A percentile compares a stretch with the other conserved stretches of the same genome.
Conservation (phyloP, 2,329 filamentous ascomycete species). For the Cercospora brassicicola region DNA sequence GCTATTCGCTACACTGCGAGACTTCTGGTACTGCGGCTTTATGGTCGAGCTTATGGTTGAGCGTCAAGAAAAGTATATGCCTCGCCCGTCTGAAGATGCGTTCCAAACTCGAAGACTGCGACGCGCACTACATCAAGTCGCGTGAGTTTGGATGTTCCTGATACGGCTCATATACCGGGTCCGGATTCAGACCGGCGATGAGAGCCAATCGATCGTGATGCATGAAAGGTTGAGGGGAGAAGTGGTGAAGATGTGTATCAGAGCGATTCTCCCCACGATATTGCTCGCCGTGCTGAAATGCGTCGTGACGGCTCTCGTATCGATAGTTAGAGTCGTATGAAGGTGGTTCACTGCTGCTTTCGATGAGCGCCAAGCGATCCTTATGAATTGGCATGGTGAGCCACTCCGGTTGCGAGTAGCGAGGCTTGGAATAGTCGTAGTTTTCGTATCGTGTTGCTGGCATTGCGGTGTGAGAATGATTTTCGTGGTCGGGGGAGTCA, state of each 20-base stretch:
- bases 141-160: not conserved
- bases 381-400: not conserved
- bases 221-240: not conserved
- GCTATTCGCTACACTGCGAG: not conserved
- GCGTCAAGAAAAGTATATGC: not conserved
- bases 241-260: not conserved
- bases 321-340: not conserved
- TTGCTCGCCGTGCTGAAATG: not conserved
- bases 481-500: not conserved
- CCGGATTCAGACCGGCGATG: not conserved
- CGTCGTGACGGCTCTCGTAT: not conserved
- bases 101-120: not conserved
- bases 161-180: not conserved
- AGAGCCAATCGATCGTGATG: conserved; percentile 2
- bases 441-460: not conserved
- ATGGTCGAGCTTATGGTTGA: not conserved
- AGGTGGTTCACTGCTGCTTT: not conserved
- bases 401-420: not conserved
- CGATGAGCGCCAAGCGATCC: not conserved
- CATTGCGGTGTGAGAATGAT: not conserved
- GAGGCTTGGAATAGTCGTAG: not conserved
- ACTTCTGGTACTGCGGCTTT: not conserved
- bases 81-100: not conserved
- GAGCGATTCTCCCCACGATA: not conserved
- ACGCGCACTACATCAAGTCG: not conserved